Percentiles rank a stretch among this genome's conserved stretches.
These are phyloP conservation scores for Arthromyces matolae DNA, from an alignment of 768 basidiomycete species.

Conservation along the genomic window DNA sequence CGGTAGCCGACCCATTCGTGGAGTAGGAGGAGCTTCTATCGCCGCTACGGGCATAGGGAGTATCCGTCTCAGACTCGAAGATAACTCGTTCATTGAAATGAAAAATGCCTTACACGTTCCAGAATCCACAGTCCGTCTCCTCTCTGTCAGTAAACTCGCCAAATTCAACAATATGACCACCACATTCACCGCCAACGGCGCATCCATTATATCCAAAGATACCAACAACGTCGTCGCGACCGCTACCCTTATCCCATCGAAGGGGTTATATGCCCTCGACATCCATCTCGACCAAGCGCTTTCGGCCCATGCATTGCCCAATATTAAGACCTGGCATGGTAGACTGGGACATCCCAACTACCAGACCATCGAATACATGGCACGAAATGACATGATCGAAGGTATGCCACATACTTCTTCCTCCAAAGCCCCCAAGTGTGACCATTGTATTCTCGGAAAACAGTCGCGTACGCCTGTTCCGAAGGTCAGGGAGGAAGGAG, in stretches of 20 bases:
- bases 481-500: neutral
- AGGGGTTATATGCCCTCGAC: constrained; percentile 2
- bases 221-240: neutral
- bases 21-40: neutral
- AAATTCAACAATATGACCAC: neutral
- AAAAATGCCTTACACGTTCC: neutral
- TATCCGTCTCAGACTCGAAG: neutral
- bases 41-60: neutral
- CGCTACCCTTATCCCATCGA: neutral
- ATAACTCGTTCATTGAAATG: neutral
- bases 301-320: neutral
- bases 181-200: neutral
- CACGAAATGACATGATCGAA: neutral
- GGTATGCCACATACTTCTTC: neutral
- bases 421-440: neutral
- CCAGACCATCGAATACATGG: neutral
- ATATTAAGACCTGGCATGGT: neutral
- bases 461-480: neutral
- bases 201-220: neutral
- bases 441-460: neutral
- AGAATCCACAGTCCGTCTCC: neutral
- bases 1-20: neutral
- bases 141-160: neutral
- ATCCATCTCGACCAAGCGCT: neutral
- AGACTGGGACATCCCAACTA: constrained; percentile 7